Conservation (phyloP, 2,329 filamentous ascomycete genomes). For the Fusarium devonianum region DNA sequence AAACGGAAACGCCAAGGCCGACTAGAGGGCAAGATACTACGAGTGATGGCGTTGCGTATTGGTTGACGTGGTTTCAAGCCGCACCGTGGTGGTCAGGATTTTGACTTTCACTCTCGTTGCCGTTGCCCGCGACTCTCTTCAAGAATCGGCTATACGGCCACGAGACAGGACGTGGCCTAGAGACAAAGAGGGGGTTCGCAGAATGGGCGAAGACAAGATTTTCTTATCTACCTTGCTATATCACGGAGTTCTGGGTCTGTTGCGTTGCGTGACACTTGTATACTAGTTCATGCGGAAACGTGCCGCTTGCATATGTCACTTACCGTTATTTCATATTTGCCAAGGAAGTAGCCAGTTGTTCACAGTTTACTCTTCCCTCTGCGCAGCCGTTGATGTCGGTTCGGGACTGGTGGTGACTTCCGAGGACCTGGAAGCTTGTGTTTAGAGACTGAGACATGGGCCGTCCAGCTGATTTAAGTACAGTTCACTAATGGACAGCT, state of each 20-base stretch:
- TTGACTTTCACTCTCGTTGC: neutral
- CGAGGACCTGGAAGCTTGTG: conserved; percentile 2
- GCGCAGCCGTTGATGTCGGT: neutral
- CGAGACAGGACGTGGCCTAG: neutral
- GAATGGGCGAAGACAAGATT: conserved; percentile 11
- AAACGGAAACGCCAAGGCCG: conserved; percentile 47
- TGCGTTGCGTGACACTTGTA: conserved; percentile 28
- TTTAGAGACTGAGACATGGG: neutral
- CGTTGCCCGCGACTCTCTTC: neutral
- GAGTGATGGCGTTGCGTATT: neutral
- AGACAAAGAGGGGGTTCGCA: conserved; percentile 18
- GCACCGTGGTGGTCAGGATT: neutral
- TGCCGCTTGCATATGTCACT: conserved; percentile 25
- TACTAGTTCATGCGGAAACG: conserved; percentile 21
- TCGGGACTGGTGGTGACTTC: neutral
- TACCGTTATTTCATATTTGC: conserved; percentile 1
- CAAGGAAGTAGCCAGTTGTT: too few relatives aligned
- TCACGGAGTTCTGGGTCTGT: conserved; percentile 40
- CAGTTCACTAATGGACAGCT: too few relatives aligned
- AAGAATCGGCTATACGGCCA: neutral
- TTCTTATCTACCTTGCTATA: conserved; percentile 16
- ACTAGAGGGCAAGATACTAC: conserved; percentile 32
- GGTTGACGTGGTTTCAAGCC: neutral
- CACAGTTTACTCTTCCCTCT: conserved; percentile 1
- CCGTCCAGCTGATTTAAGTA: too few relatives aligned